These are phyloP conservation scores for Verbena officinalis DNA, from an alignment of 257 asterid genomes.

Conservation along the genomic window DNA sequence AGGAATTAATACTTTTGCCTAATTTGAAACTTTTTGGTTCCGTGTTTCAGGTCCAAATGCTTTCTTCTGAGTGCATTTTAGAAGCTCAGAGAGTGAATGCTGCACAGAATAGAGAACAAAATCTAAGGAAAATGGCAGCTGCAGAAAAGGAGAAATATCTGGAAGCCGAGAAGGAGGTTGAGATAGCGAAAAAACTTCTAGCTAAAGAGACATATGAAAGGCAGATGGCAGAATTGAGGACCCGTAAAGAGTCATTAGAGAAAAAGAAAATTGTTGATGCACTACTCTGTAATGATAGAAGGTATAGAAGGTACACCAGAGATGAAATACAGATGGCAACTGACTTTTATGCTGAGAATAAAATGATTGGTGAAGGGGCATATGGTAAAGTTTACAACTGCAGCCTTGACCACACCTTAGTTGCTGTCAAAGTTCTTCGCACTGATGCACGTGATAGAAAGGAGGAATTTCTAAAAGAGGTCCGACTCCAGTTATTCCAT, in stretches of 20 bases:
- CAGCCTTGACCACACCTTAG: constrained; percentile 72
- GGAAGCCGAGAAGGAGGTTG: constrained; percentile 76
- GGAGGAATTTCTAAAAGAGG: constrained; percentile 89
- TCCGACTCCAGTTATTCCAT: constrained; percentile 30
- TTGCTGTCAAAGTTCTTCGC: constrained; percentile 75
- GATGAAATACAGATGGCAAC: constrained; percentile 74
- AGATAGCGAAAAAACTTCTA: constrained; percentile 58
- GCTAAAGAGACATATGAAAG: constrained; percentile 68
- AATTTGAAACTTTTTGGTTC: constrained; percentile 15
- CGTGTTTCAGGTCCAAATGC: constrained; percentile 59
- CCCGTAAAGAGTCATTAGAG: constrained; percentile 58
- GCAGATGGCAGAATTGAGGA: constrained; percentile 70
- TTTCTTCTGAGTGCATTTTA: constrained; percentile 72
- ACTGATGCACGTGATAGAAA: constrained; percentile 59
- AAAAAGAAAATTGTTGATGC: constrained; percentile 63
- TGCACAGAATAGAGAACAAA: constrained; percentile 74
- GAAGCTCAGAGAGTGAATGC: constrained; percentile 68
- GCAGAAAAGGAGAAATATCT: constrained; percentile 65
- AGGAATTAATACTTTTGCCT: neutral
- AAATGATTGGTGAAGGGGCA: constrained; percentile 79
- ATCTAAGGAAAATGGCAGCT: constrained; percentile 59
- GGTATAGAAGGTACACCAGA: constrained; percentile 77
- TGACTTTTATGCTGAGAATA: constrained; percentile 51
- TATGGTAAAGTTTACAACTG: constrained; percentile 89
- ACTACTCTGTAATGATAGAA: constrained; percentile 56